Conservation (phyloP, 495 filamentous ascomycete species). For the Cetradonia linearis region DNA sequence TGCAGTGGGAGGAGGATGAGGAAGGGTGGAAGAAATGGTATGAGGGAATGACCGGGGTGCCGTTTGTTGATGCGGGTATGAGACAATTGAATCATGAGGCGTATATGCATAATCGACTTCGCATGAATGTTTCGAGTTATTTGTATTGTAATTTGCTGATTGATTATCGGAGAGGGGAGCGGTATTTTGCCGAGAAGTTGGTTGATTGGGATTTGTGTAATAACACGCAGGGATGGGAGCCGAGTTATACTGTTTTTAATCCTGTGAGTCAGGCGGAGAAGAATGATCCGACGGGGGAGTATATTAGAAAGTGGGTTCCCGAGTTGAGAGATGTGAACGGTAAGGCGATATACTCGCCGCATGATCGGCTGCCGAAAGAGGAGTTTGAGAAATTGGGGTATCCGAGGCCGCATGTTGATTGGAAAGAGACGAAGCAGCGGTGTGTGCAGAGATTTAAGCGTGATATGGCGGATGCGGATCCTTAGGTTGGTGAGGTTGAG, state of each 20-base stretch:
- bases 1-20: slow-evolving; percentile 38
- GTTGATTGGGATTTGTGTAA: slow-evolving; percentile 39
- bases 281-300: slow-evolving; percentile 52
- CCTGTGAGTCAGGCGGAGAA: slow-evolving; percentile 38
- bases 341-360: slow-evolving; percentile 35
- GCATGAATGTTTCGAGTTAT: slow-evolving; percentile 35
- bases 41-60: slow-evolving; percentile 34
- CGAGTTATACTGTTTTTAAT: slow-evolving; percentile 38
- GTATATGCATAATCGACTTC: slow-evolving; percentile 40
- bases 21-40: slow-evolving; percentile 38
- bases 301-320: slow-evolving; percentile 62
- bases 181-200: slow-evolving; percentile 37
- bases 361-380: slow-evolving; percentile 29
- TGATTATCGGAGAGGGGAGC: slow-evolving; percentile 35
- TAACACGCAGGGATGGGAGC: slow-evolving; percentile 41
- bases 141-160: slow-evolving; percentile 36
- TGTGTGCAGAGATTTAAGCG: slow-evolving; percentile 34
- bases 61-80: slow-evolving; percentile 39
- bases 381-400: slow-evolving; percentile 40
- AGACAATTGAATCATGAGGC: slow-evolving; percentile 35
- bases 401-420: slow-evolving; percentile 37
- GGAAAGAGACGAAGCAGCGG: slow-evolving; percentile 33
- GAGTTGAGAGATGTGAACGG: slow-evolving; percentile 42
- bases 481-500: slow-evolving; percentile 4
- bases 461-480: slow-evolving; percentile 30